Evolutionary conservation across 176 grass and related monocot genomes (phyloP), one percentile per base, ranked within the genome.

Genomic region (Bothriochloa decipiens): DNA sequence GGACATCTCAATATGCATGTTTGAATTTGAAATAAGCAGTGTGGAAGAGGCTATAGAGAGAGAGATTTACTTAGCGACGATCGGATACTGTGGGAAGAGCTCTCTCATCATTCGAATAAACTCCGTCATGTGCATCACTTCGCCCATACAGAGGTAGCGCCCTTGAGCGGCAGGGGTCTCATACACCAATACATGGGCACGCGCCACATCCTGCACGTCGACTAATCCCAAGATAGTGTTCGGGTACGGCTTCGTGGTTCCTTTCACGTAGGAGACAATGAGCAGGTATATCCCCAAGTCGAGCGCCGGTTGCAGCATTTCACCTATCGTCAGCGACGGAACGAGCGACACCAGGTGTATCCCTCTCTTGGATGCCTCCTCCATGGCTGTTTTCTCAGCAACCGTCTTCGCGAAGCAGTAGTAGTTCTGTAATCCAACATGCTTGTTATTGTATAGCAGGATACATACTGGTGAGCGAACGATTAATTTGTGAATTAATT

Each of bases 41-140:
- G 11, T 15, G 3, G 17, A 57, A 4, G n/a, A 32, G 29, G 29
- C 29, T 32, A 32, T 32, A 32, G 29, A 32, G 29, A 32, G 29
- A n/a, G 18, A n/a, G 7, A 23, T 23, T 43, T 72, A 82, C 80
- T 28, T 82, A 0, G 46, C 4, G n/a, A 50, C 60, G 68, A 82
- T 61, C 4, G 50, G 80, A 10, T 82, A 82, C 49, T 61, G 80
- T 10, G 68, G 68, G 50, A 72, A 72, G 68, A 82, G 80, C 68
- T 72, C 80, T 27, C n/a, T 82, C 8, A 82, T 53, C 68, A 72
- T 40, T 2, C 8, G 50, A 5, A 61, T 39, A 27, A 82, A 60
- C 35, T 82, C 68, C 0, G 35, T 28, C 8, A 36, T 14, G 50
- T 82, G 80, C 32, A 82, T 15, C 68, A 72, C 68, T 3, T 36